These are phyloP conservation scores for Saccharomyces jurei DNA, from an alignment of 805 yeast genomes.

Conservation along the genomic window DNA sequence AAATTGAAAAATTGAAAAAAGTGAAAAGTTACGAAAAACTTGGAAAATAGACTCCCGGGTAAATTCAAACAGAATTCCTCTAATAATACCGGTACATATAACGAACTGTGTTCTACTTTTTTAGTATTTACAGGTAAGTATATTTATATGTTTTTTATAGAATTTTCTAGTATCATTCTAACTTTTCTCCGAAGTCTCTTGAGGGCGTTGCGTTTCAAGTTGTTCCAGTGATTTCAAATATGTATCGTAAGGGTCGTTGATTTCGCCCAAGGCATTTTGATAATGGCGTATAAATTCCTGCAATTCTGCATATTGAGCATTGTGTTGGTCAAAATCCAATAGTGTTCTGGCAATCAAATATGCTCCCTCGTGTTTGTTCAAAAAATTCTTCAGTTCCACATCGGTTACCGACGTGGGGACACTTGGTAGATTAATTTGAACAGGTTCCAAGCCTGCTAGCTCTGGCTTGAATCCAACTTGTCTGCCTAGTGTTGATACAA, in stretches of 20 bases:
- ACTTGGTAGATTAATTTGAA: slow-evolving; percentile 7
- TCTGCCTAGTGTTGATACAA: slow-evolving; percentile 13
- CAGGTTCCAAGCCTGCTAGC: slow-evolving; percentile 7
- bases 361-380: slow-evolving; percentile 2
- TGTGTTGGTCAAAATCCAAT: neutral
- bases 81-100: neutral
- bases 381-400: slow-evolving; percentile 1
- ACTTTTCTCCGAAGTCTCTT: neutral
- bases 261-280: neutral
- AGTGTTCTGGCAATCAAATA: slow-evolving; percentile 1
- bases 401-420: neutral
- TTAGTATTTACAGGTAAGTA: neutral
- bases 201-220: neutral
- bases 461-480: slow-evolving; percentile 11
- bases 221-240: slow-evolving; percentile 3
- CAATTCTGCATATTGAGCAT: neutral
- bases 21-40: neutral
- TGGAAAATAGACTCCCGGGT: neutral
- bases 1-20: neutral
- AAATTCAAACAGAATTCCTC: neutral
- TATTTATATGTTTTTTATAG: neutral
- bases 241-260: slow-evolving; percentile 11
- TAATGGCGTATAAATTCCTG: neutral
- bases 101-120: neutral
- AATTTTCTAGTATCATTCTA: neutral